These are phyloP conservation scores for Rusavskia elegans DNA, from an alignment of 495 filamentous ascomycete species.

Conservation along the genomic window DNA sequence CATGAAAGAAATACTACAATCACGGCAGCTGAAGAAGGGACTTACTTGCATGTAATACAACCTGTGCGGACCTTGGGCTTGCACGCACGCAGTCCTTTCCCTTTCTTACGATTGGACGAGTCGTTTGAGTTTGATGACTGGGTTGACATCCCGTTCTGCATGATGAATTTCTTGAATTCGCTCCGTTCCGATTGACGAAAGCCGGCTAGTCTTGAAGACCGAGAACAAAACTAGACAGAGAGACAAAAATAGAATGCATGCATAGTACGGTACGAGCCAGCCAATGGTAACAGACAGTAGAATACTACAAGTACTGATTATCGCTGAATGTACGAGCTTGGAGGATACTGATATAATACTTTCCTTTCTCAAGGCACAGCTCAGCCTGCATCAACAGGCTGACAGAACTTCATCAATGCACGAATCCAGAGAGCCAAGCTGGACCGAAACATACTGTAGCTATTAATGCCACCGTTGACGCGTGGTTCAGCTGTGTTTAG, in stretches of 20 bases:
- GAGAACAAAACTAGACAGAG: background rate
- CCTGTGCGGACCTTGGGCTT: slow-evolving; percentile 22
- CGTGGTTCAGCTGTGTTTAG: background rate
- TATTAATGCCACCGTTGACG: background rate
- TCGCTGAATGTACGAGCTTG: too few species aligned
- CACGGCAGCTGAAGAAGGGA: background rate
- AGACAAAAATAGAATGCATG: background rate
- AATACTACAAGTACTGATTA: background rate
- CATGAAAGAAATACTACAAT: background rate
- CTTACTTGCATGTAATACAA: slow-evolving; percentile 31
- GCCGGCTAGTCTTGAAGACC: background rate
- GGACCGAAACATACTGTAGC: too few species aligned
- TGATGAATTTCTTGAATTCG: too few species aligned
- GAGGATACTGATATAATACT: background rate
- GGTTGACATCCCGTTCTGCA: background rate
- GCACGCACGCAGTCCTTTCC: background rate
- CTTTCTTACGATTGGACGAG: background rate
- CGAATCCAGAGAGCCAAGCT: too few species aligned
- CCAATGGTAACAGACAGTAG: background rate
- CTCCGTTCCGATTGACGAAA: too few species aligned
- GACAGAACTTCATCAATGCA: background rate
- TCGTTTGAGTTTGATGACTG: background rate
- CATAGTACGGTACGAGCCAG: background rate
- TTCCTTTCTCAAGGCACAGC: background rate
- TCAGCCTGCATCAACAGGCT: background rate